Evolutionary conservation across 148 eudicot species (phyloP).

Genomic region (Suaeda aralocaspica): DNA sequence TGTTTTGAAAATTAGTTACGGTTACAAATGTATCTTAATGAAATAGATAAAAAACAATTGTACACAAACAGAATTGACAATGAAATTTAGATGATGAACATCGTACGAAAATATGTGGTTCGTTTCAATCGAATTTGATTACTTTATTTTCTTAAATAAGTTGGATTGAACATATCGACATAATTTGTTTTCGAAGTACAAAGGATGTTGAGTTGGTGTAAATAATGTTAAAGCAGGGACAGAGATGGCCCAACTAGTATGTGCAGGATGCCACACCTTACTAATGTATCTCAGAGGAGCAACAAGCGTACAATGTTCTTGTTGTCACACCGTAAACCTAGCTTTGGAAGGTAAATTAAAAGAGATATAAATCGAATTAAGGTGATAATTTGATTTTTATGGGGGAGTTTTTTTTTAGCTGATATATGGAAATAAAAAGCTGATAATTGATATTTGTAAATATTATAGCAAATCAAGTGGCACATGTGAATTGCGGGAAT

Average conservation of each 20-base stretch:
- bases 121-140: too few species aligned
- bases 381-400: neutral
- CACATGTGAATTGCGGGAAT: conserved; percentile 84
- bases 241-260: conserved; percentile 84
- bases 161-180: too few species aligned
- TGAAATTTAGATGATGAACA: too few species aligned
- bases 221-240: conserved; percentile 47
- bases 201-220: too few species aligned
- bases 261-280: conserved; percentile 88
- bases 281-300: conserved; percentile 90
- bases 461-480: conserved; percentile 75
- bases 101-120: too few species aligned
- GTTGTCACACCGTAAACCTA: conserved; percentile 80
- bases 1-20: too few species aligned
- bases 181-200: too few species aligned
- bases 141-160: too few species aligned
- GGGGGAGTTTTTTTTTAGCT: neutral
- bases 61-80: too few species aligned
- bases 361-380: neutral
- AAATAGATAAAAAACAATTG: too few species aligned
- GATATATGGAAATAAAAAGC: neutral
- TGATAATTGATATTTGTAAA: neutral
- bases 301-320: conserved; percentile 86
- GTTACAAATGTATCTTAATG: too few species aligned
- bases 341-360: conserved; percentile 61